These are phyloP conservation scores for Cercospora janseana DNA, from an alignment of 2,329 filamentous ascomycete species.

Conservation along the genomic window DNA sequence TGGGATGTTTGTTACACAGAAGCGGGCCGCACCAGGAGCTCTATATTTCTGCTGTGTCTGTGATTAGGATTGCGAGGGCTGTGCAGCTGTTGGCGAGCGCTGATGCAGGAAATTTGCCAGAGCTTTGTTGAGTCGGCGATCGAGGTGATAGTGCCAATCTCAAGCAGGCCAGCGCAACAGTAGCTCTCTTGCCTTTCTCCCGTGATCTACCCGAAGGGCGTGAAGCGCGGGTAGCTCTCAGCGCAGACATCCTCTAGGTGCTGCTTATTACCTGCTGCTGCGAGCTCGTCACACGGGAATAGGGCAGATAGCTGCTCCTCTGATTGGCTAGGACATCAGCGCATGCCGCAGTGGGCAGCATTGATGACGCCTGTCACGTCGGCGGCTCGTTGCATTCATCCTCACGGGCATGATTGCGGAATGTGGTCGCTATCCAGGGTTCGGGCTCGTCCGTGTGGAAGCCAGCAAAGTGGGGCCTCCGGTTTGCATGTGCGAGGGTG, in stretches of 20 bases:
- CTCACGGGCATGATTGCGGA: not conserved
- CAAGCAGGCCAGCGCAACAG: slow-evolving; percentile 1
- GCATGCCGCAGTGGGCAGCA: not conserved
- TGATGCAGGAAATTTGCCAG: slow-evolving; percentile 1
- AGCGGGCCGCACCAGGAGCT: slow-evolving; percentile 18
- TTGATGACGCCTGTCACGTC: too few relatives aligned
- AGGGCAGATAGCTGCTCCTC: too few relatives aligned
- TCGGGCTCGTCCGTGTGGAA: too few relatives aligned
- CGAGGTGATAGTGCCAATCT: slow-evolving; percentile 5
- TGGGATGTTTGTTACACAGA: slow-evolving; percentile 25
- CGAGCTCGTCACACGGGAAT: too few relatives aligned
- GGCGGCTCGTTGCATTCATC: too few relatives aligned
- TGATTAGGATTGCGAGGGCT: not conserved
- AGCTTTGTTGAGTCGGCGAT: not conserved
- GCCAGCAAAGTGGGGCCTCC: too few relatives aligned
- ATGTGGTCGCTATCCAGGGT: not conserved
- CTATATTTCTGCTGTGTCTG: not conserved
- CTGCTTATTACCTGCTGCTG: too few relatives aligned
- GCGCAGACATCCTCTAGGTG: not conserved
- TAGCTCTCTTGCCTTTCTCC: not conserved
- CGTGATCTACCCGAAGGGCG: slow-evolving; percentile 1
- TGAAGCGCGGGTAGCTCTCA: not conserved
- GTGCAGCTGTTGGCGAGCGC: too few relatives aligned
- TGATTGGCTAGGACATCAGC: too few relatives aligned
- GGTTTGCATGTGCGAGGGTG: too few relatives aligned